Percentiles rank a stretch among this genome's conserved stretches.
phyloP scores from a whole-genome alignment of 2,329 filamentous ascomycete genomes.

The Stagonosporopsis chrysanthemi region DNA sequence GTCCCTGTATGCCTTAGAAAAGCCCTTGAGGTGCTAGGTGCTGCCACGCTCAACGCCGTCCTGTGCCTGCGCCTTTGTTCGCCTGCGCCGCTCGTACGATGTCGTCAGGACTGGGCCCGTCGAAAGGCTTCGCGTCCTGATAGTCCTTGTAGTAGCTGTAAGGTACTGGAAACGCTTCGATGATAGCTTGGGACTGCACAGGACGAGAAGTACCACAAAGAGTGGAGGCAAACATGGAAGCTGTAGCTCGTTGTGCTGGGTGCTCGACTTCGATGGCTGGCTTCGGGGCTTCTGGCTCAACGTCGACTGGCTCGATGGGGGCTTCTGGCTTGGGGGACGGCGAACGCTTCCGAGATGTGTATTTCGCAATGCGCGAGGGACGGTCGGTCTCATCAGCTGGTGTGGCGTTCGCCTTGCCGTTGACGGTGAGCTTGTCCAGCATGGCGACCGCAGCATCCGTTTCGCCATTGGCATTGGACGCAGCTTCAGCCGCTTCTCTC shows the following conservation, averaged over 20 bases:
- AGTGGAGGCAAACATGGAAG: slow-evolving; percentile 60
- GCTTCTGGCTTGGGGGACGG: slow-evolving; percentile 35
- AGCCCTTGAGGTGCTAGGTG: slow-evolving; percentile 11
- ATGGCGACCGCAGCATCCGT: slow-evolving; percentile 52
- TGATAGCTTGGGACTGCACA: neutral
- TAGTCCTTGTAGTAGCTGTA: slow-evolving; percentile 47
- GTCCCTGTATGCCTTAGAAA: slow-evolving; percentile 37
- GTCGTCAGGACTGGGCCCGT: slow-evolving; percentile 90
- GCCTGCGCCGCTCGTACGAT: slow-evolving; percentile 82
- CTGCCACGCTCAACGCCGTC: slow-evolving; percentile 36
- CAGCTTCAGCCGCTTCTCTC: slow-evolving; percentile 66
- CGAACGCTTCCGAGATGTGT: slow-evolving; percentile 41
- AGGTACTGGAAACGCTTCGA: slow-evolving; percentile 47
- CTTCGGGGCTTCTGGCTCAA: slow-evolving; percentile 26
- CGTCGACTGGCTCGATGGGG: slow-evolving; percentile 20
- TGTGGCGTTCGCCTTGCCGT: slow-evolving; percentile 23
- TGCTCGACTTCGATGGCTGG: slow-evolving; percentile 34
- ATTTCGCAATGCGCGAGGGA: slow-evolving; percentile 25
- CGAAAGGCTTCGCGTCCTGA: slow-evolving; percentile 69
- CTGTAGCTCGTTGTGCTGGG: slow-evolving; percentile 54
- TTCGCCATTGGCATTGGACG: slow-evolving; percentile 23
- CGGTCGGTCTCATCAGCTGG: slow-evolving; percentile 9
- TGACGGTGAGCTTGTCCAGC: slow-evolving; percentile 53
- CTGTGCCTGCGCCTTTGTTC: slow-evolving; percentile 53
- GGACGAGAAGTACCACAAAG: slow-evolving; percentile 52